phyloP scores from a whole-genome alignment of 2,329 filamentous ascomycete genomes.

The Trichoderma harzianum region DNA sequence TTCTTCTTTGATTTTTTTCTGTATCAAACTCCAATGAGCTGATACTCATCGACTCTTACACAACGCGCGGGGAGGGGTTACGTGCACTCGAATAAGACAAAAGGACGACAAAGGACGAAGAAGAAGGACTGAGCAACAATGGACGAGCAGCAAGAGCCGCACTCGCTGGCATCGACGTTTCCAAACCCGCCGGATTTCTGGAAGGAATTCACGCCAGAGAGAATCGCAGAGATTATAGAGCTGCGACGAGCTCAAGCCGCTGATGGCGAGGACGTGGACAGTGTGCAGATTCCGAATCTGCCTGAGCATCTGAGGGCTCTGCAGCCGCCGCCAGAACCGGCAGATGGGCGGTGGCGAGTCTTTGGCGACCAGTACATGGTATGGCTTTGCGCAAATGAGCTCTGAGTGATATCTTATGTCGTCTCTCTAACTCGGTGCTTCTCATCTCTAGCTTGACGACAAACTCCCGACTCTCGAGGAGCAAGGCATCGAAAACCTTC shows the following conservation, averaged over 20 bases:
- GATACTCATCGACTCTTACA: not conserved
- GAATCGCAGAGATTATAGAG: conserved; percentile 55
- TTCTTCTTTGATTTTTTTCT: not conserved
- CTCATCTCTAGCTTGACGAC: conserved; percentile 48
- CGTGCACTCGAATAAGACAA: not conserved
- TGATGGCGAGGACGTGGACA: conserved; percentile 20
- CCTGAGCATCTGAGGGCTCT: conserved; percentile 72
- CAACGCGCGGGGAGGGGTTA: conserved; percentile 14
- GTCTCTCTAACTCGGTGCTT: not conserved
- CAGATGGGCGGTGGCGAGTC: conserved; percentile 65
- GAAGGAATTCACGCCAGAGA: conserved; percentile 78
- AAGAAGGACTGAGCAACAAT: not conserved
- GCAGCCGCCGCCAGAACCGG: conserved; percentile 75
- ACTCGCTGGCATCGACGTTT: conserved; percentile 62
- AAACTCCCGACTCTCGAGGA: conserved; percentile 65
- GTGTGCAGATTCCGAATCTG: conserved; percentile 45
- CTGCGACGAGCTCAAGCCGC: conserved; percentile 39
- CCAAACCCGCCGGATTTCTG: conserved; percentile 89
- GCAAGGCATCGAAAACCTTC: conserved; percentile 67
- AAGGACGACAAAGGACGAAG: not conserved
- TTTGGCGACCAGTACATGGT: conserved; percentile 68
- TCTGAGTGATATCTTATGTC: not conserved
- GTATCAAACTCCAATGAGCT: conserved; percentile 17
- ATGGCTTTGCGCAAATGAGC: not conserved
- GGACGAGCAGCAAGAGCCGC: conserved; percentile 41